These are phyloP conservation scores for Collybia mongolica DNA, from an alignment of 768 basidiomycete species.

Conservation along the genomic window DNA sequence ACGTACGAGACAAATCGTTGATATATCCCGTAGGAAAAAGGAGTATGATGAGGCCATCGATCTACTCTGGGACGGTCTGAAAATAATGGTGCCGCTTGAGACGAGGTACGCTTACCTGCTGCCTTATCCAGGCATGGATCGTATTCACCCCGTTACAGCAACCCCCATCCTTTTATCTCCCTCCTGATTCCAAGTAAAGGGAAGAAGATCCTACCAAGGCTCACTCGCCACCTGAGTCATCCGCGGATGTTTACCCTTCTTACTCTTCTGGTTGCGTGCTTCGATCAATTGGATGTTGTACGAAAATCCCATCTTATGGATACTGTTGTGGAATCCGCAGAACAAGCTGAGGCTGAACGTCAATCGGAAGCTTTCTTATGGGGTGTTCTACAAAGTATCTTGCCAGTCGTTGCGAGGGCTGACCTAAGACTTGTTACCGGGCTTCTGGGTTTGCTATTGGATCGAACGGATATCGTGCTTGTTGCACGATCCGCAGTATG, in stretches of 20 bases:
- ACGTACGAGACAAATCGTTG: background rate
- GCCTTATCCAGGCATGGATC: background rate
- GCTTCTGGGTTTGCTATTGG: conserved; percentile 77
- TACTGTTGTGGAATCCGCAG: conserved; percentile 55
- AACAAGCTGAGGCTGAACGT: conserved; percentile 71
- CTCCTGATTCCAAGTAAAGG: conserved; percentile 87
- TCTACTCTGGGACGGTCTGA: conserved; percentile 75
- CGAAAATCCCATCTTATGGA: conserved; percentile 73
- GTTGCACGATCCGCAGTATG: conserved; percentile 82
- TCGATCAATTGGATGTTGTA: conserved; percentile 92
- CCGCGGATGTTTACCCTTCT: conserved; percentile 83
- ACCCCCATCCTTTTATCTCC: conserved; percentile 96
- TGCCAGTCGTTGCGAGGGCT: conserved; percentile 78
- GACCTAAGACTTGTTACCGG: conserved; percentile 83
- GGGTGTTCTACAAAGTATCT: conserved; percentile 83
- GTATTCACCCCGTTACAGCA: conserved; percentile 39
- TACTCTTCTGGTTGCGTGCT: conserved; percentile 92
- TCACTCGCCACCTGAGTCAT: conserved; percentile 78
- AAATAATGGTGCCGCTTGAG: conserved; percentile 90
- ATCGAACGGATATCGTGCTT: conserved; percentile 70
- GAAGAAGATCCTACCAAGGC: conserved; percentile 86
- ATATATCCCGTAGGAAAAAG: conserved; percentile 41
- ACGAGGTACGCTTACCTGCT: conserved; percentile 63
- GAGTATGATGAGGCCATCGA: conserved; percentile 61
- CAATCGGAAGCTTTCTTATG: conserved; percentile 89